Base-by-base conservation (phyloP, 768 basidiomycete genomes). In the Lenzites betulinus region DNA sequence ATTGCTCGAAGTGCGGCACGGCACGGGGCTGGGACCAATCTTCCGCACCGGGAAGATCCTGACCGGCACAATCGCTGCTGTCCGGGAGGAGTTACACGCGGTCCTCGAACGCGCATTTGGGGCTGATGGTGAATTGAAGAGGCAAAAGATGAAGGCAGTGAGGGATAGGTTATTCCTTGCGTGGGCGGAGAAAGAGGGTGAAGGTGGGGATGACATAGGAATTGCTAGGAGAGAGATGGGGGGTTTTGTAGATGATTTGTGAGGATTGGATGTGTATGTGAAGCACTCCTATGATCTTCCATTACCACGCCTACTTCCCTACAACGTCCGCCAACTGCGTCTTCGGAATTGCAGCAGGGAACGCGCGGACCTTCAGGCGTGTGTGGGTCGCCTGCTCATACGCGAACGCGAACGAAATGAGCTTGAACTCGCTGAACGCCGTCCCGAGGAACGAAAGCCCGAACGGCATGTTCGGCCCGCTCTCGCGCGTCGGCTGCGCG, bases 391-490 rank as follows among this genome's bases (percentile, higher is more conserved):
- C 66, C 58, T 75, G 74, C 65, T 89, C 87, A 62, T 84, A 88
- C 1, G 86, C 86, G 71, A 79, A 88, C 2, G 78, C 88, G 58
- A 83, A 79, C 0, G 81, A 76, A 56, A 89, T 78, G 44, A 88
- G 75, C 22, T 78, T 70, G 66, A 79, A 82, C 58, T 87, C 87
- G 43, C 81, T 82, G 69, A 83, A 88, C 15, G 82, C 82, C 0
- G 85, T 83, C 0, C 85, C 84, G 9, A 86, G 64, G 73, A 88
- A 88, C 3, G 84, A 80, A 7, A 88, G 69, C 1, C 87, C 87
- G 48, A 87, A 83, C 0, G 59, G 59, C 54, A 48, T 36, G 46
- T 57, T 64, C 5, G 63, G 59, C 1, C 59, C 63, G 26, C 25
- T 48, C 15, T 42, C 44, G 28, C 60, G 60, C 38, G 52, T 50